Percentiles rank a stretch among this genome's conserved stretches.
Evolutionary conservation across 2,329 filamentous ascomycete species (phyloP).

Genomic region (Pestalotiopsis fici): DNA sequence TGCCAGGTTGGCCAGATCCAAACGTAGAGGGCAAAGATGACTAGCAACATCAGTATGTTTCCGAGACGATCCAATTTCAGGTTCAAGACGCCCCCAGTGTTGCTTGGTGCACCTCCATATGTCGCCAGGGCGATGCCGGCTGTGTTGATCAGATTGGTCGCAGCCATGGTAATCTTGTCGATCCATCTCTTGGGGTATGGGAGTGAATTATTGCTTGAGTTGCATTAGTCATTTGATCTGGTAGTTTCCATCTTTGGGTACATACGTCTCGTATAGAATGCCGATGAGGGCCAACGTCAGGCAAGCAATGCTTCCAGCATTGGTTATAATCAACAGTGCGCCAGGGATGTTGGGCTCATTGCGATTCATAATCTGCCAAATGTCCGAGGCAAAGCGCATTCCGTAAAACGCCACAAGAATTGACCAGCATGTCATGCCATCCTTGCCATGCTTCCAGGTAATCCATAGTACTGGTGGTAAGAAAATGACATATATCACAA

Average conservation of each 20-base stretch:
- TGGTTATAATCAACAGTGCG: background rate
- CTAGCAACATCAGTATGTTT: background rate
- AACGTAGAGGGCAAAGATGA: background rate
- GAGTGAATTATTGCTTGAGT: background rate
- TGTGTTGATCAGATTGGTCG: background rate
- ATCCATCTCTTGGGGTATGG: background rate
- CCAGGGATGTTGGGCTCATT: background rate
- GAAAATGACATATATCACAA: background rate
- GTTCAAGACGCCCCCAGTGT: background rate
- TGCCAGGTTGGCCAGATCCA: background rate
- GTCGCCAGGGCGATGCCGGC: background rate
- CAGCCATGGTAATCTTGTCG: slow-evolving; percentile 4
- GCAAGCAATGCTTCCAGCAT: slow-evolving; percentile 5
- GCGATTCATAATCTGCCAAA: background rate
- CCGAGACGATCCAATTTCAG: background rate
- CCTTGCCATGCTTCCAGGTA: slow-evolving; percentile 3
- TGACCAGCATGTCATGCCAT: slow-evolving; percentile 1
- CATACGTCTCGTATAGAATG: background rate
- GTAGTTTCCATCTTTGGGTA: background rate
- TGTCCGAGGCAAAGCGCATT: slow-evolving; percentile 2
- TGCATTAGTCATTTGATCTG: background rate
- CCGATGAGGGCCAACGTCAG: background rate
- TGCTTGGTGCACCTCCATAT: background rate
- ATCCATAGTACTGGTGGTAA: background rate
- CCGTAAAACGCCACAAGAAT: background rate